phyloP scores from a whole-genome alignment of 768 basidiomycete genomes.

The Hypholoma sublateritium region DNA sequence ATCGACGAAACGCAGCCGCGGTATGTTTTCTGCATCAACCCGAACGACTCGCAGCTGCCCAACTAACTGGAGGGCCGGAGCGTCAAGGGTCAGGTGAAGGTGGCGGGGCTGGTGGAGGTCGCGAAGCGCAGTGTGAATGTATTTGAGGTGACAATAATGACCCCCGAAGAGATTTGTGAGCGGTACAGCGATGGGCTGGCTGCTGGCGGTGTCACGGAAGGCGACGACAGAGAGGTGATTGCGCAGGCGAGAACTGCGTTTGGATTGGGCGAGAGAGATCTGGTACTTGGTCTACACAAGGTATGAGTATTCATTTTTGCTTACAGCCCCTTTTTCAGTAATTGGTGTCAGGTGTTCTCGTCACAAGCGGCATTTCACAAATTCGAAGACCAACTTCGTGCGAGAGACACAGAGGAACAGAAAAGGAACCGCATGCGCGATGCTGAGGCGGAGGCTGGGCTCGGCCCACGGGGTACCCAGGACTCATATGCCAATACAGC shows the following conservation, averaged over 20 bases:
- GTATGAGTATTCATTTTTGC: slow-evolving; percentile 39
- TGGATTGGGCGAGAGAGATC: slow-evolving; percentile 63
- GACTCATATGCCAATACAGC: slow-evolving; percentile 84
- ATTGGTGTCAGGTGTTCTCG: slow-evolving; percentile 71
- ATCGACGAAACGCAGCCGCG: slow-evolving; percentile 88
- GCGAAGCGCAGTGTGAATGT: slow-evolving; percentile 62
- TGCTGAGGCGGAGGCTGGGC: slow-evolving; percentile 70
- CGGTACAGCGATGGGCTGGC: slow-evolving; percentile 74
- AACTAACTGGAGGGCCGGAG: slow-evolving; percentile 91
- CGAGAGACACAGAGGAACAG: slow-evolving; percentile 82
- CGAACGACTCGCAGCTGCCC: slow-evolving; percentile 93
- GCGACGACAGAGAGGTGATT: slow-evolving; percentile 57
- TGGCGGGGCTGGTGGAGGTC: slow-evolving; percentile 77
- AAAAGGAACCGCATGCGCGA: slow-evolving; percentile 78
- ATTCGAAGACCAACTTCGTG: slow-evolving; percentile 85
- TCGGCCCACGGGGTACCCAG: slow-evolving; percentile 49
- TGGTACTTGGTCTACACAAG: slow-evolving; percentile 83
- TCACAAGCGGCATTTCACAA: slow-evolving; percentile 83
- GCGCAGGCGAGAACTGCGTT: slow-evolving; percentile 58
- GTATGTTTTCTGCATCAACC: slow-evolving; percentile 91
- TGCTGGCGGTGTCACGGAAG: slow-evolving; percentile 56
- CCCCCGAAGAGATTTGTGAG: slow-evolving; percentile 81
- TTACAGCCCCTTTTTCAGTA: background rate
- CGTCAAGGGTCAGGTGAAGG: slow-evolving; percentile 89
- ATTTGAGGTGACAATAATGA: slow-evolving; percentile 86